These are phyloP conservation scores for Acanthamoeba quina DNA, from an alignment of 208 protist species.

Conservation along the genomic window DNA sequence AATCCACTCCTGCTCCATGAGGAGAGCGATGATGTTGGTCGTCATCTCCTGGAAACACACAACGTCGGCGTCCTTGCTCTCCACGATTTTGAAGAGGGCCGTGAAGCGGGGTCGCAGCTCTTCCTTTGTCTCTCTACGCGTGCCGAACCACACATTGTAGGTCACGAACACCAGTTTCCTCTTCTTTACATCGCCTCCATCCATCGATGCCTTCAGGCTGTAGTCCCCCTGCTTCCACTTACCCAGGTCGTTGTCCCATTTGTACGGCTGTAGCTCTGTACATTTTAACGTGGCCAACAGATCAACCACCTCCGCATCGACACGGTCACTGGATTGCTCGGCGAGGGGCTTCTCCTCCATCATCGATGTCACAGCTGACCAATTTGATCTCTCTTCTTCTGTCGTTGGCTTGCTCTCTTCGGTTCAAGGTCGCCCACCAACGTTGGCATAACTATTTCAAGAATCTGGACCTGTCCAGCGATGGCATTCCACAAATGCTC, in stretches of 20 bases:
- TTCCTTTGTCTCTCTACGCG: conserved; percentile 37
- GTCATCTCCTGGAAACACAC: conserved; percentile 64
- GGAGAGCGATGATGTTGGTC: conserved; percentile 33
- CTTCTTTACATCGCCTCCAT: neutral
- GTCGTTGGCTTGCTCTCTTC: no score
- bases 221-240: conserved; percentile 48
- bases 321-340: neutral
- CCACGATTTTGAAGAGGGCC: conserved; percentile 66
- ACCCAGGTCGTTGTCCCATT: conserved; percentile 6
- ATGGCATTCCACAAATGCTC: neutral
- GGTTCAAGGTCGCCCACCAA: neutral
- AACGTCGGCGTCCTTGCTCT: conserved; percentile 67
- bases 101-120: conserved; percentile 51
- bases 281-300: conserved; percentile 30
- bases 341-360: conserved; percentile 2
- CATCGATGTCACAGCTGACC: neutral
- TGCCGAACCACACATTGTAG: conserved; percentile 61
- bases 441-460: no score
- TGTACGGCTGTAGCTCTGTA: conserved; percentile 60
- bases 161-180: conserved; percentile 20
- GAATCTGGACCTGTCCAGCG: no score
- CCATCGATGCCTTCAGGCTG: neutral
- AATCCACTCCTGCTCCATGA: conserved; percentile 56
- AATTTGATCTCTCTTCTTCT: neutral
- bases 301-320: neutral